A percentile compares a stretch with the other conserved stretches of the same genome.
phyloP scores from a whole-genome alignment of 2,329 filamentous ascomycete genomes.

The Reticulascus tulasneorum region DNA sequence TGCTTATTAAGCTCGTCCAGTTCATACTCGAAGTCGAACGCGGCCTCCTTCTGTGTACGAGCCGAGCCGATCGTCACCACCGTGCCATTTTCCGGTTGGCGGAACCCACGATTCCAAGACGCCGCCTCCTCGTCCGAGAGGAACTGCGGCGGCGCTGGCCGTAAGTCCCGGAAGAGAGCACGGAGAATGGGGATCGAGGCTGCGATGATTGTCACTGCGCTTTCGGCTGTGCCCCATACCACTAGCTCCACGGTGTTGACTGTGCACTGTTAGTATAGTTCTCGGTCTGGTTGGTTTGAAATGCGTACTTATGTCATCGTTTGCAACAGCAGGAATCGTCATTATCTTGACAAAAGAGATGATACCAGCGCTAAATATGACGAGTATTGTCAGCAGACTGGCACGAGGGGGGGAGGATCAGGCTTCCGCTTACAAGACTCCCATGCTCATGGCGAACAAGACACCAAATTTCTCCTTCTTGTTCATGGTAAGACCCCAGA shows the following conservation, averaged over 20 bases:
- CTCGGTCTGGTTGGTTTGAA: too few relatives aligned
- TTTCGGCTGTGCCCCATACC: constrained; percentile 25
- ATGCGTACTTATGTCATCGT: constrained; percentile 17
- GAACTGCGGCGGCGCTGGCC: constrained; percentile 4
- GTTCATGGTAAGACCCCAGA: constrained; percentile 35
- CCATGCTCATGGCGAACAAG: constrained; percentile 36
- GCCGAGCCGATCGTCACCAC: too few relatives aligned
- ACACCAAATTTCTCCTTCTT: constrained; percentile 36
- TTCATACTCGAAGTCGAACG: too few relatives aligned
- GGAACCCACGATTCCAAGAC: too few relatives aligned
- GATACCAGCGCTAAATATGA: constrained; percentile 22
- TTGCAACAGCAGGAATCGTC: constrained; percentile 17
- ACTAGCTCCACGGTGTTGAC: constrained; percentile 18
- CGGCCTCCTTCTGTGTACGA: too few relatives aligned
- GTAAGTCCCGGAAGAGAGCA: constrained; percentile 17
- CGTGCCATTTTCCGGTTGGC: too few relatives aligned
- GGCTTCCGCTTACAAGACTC: constrained; percentile 29
- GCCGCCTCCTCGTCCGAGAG: constrained; percentile 7
- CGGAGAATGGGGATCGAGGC: constrained; percentile 28
- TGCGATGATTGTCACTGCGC: constrained; percentile 25
- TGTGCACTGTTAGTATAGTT: too few relatives aligned
- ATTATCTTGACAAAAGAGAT: constrained; percentile 27
- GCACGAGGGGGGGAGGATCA: background rate
- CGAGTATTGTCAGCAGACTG: background rate
- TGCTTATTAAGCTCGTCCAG: too few relatives aligned